A percentile compares a stretch with the other conserved stretches of the same genome.
phyloP scores from a whole-genome alignment of 2,329 filamentous ascomycete species.

The Pseudocercospora pini-densiflorae region DNA sequence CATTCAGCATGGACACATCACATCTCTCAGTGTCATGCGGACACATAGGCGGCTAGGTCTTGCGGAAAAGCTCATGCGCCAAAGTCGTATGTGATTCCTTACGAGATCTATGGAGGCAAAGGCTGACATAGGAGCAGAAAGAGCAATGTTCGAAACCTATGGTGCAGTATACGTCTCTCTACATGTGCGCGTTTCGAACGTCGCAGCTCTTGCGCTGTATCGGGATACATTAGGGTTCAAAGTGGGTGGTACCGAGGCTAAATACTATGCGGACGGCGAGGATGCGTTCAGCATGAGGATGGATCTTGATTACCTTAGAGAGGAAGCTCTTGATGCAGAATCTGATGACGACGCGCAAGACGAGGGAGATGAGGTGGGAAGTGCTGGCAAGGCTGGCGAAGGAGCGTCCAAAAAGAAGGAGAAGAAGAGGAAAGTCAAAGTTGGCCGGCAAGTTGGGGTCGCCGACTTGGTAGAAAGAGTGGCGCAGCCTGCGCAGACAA shows the following conservation, averaged over 20 bases:
- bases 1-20: slow-evolving; percentile 94
- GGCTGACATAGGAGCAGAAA: slow-evolving; percentile 60
- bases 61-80: slow-evolving; percentile 96
- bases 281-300: slow-evolving; percentile 95
- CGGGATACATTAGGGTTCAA: slow-evolving; percentile 88
- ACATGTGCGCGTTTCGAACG: slow-evolving; percentile 93
- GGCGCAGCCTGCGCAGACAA: slow-evolving; percentile 21
- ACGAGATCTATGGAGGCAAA: neutral
- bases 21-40: slow-evolving; percentile 91
- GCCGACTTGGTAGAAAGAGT: slow-evolving; percentile 68
- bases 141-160: slow-evolving; percentile 96
- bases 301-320: slow-evolving; percentile 67
- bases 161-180: slow-evolving; percentile 90
- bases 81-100: slow-evolving; percentile 73
- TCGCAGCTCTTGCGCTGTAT: slow-evolving; percentile 89
- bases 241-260: slow-evolving; percentile 81
- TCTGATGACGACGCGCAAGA: slow-evolving; percentile 45
- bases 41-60: slow-evolving; percentile 90
- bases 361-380: slow-evolving; percentile 43
- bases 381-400: slow-evolving; percentile 18
- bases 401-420: slow-evolving; percentile 43
- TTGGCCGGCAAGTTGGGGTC: slow-evolving; percentile 79
- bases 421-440: slow-evolving; percentile 81
- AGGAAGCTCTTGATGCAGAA: slow-evolving; percentile 57
- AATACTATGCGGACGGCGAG: slow-evolving; percentile 98